Conservation (phyloP, 2,329 filamentous ascomycete species). For the Chaetomium sp. region DNA sequence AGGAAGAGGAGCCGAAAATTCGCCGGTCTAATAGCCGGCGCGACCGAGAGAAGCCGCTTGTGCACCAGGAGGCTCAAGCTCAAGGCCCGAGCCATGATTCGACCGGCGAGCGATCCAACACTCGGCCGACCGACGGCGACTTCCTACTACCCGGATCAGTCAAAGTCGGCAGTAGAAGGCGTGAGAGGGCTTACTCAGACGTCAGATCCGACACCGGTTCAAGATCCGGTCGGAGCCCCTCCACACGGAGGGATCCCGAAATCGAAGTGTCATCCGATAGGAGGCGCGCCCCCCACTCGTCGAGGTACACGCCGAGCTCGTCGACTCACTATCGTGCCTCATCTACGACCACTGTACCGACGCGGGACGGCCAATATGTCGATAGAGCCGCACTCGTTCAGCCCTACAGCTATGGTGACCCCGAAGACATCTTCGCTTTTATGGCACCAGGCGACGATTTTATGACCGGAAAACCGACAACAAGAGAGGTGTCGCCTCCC, state of each 20-base stretch:
- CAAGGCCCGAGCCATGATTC: slow-evolving; percentile 28
- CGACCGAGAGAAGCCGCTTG: slow-evolving; percentile 16
- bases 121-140: slow-evolving; percentile 28
- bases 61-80: slow-evolving; percentile 26
- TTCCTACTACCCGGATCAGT: slow-evolving; percentile 39
- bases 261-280: slow-evolving; percentile 15
- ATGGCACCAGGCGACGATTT: slow-evolving; percentile 19
- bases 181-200: slow-evolving; percentile 39
- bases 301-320: slow-evolving; percentile 15
- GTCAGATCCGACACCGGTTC: slow-evolving; percentile 16
- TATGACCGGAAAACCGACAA: slow-evolving; percentile 8
- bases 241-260: slow-evolving; percentile 13
- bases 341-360: slow-evolving; percentile 13
- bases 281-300: slow-evolving; percentile 13
- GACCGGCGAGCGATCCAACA: slow-evolving; percentile 20
- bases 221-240: slow-evolving; percentile 12
- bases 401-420: slow-evolving; percentile 10
- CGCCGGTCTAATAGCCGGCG: slow-evolving; percentile 20
- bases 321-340: slow-evolving; percentile 30
- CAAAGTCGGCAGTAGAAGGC: slow-evolving; percentile 35
- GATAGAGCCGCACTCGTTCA: slow-evolving; percentile 13
- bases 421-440: slow-evolving; percentile 21
- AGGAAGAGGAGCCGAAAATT: slow-evolving; percentile 23
- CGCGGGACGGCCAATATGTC: slow-evolving; percentile 3
- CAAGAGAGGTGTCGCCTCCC: slow-evolving; percentile 18